These are phyloP conservation scores for Schoenoplectus tabernaemontani DNA, from an alignment of 202 grass and related monocot genomes.

Conservation along the genomic window DNA sequence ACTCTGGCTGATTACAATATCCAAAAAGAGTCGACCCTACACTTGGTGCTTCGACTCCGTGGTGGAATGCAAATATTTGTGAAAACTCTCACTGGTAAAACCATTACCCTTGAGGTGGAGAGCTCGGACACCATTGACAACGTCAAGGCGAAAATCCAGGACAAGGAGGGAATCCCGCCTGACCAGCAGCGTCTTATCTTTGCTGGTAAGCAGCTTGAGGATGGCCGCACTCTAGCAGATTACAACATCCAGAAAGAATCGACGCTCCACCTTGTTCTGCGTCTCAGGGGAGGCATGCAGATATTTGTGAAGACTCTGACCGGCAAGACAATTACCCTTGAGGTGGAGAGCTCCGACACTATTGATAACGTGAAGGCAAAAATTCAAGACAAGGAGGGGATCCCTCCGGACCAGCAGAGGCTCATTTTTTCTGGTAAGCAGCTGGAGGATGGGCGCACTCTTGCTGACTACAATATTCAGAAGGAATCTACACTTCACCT, in stretches of 20 bases:
- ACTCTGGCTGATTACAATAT: background rate
- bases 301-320: background rate
- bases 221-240: background rate
- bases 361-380: background rate
- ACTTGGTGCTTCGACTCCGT: background rate
- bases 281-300: background rate
- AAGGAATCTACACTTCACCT: slow-evolving; percentile 1
- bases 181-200: too few relatives aligned
- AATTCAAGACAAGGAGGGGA: slow-evolving; percentile 26
- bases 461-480: slow-evolving; percentile 17
- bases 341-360: background rate
- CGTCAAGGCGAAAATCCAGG: too few relatives aligned
- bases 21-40: background rate
- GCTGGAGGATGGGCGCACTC: slow-evolving; percentile 23
- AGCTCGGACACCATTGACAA: too few relatives aligned
- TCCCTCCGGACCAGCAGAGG: slow-evolving; percentile 15
- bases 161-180: too few relatives aligned
- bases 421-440: slow-evolving; percentile 21
- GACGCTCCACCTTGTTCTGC: background rate
- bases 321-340: background rate
- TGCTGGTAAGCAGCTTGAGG: background rate
- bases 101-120: too few relatives aligned
- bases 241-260: background rate
- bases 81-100: background rate
- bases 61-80: slow-evolving; percentile 20